These are phyloP conservation scores for Pholiota adiposa DNA, from an alignment of 1,284 basidiomycete genomes.

Conservation along the genomic window DNA sequence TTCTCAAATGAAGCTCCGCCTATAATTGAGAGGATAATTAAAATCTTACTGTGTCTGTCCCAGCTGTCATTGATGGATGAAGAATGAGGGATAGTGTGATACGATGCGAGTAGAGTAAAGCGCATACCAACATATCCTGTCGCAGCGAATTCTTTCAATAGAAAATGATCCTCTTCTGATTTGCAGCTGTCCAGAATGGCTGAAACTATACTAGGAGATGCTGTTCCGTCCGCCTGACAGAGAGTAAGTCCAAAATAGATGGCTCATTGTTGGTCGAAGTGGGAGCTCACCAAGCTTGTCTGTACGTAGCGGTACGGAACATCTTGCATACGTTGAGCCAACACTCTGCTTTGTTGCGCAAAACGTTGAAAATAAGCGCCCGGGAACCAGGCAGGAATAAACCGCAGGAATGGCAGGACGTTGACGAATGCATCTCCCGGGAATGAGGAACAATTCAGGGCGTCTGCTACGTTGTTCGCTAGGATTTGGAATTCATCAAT, in stretches of 20 bases:
- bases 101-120: background rate
- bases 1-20: background rate
- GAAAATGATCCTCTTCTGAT: background rate
- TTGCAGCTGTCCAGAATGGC: conserved; percentile 1
- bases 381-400: conserved; percentile 30
- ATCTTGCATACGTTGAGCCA: conserved; percentile 13
- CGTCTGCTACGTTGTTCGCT: conserved; percentile 23
- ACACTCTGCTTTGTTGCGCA: conserved; percentile 2
- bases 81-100: background rate
- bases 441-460: conserved; percentile 13
- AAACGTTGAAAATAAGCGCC: conserved; percentile 25
- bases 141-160: conserved; percentile 9
- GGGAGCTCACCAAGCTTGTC: conserved; percentile 8
- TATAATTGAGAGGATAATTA: background rate
- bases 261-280: background rate
- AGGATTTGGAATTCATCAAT: conserved; percentile 24
- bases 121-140: conserved; percentile 13
- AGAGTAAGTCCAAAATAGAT: background rate
- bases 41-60: background rate
- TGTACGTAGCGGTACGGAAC: conserved; percentile 13
- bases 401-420: conserved; percentile 26
- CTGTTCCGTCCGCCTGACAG: conserved; percentile 4
- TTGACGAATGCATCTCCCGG: conserved; percentile 29
- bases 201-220: conserved; percentile 5
- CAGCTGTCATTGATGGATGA: background rate